Evolutionary conservation across 345 rosid genomes (phyloP).

Genomic region (Eucalyptus cloeziana): DNA sequence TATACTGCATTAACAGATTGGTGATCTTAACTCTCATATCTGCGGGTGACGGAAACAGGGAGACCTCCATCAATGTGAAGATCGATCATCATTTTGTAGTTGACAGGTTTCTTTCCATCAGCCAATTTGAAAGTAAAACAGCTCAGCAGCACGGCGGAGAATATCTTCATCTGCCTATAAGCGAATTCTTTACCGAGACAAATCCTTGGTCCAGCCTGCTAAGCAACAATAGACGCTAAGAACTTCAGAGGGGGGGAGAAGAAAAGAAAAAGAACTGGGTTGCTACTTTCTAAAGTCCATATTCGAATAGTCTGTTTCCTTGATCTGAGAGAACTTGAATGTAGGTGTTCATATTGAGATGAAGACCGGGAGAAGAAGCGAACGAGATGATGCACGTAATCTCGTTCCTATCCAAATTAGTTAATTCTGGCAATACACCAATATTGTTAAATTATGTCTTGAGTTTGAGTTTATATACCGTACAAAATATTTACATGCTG

Average conservation of each 20-base stretch:
- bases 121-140: constrained; percentile 34
- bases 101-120: constrained; percentile 14
- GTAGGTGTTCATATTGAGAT: not conserved
- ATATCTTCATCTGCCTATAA: constrained; percentile 48
- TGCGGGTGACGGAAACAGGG: constrained; percentile 16
- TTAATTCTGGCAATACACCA: not conserved
- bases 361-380: not conserved
- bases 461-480: too few species aligned
- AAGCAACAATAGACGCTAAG: not conserved
- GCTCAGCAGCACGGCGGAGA: constrained; percentile 24
- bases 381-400: not conserved
- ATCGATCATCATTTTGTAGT: constrained; percentile 42
- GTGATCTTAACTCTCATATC: not conserved
- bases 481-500: too few species aligned
- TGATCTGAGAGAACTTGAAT: not conserved
- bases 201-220: constrained; percentile 31
- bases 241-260: too few species aligned
- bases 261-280: not conserved
- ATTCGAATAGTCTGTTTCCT: not conserved
- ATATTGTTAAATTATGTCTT: too few species aligned
- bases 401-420: not conserved
- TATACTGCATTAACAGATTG: not conserved
- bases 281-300: not conserved
- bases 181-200: constrained; percentile 55
- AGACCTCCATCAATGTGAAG: constrained; percentile 59